Conservation (phyloP, 192 early-diverging fungal genomes). For the Helicostylum pulchrum region DNA sequence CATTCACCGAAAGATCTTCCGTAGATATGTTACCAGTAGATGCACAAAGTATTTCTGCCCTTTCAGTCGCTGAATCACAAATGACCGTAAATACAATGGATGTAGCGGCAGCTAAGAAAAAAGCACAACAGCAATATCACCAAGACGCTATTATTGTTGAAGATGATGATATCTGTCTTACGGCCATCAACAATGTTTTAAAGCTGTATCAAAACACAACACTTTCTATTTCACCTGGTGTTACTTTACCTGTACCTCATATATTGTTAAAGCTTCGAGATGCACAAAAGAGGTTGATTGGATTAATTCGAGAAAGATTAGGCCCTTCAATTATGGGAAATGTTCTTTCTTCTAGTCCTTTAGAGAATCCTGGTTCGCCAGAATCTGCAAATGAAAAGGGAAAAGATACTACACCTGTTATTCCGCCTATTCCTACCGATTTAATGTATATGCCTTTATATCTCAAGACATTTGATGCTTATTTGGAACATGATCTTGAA, state of each 20-base stretch:
- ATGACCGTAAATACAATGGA: slow-evolving; percentile 8
- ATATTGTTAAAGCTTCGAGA: slow-evolving; percentile 64
- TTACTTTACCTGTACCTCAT: slow-evolving; percentile 84
- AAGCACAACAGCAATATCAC: not conserved
- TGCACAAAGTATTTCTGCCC: slow-evolving; percentile 7
- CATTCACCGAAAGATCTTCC: not conserved
- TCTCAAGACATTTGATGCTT: slow-evolving; percentile 16
- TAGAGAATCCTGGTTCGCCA: not conserved
- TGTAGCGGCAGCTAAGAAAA: not conserved
- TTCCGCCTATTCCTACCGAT: slow-evolving; percentile 12
- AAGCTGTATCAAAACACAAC: slow-evolving; percentile 64
- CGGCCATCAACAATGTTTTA: slow-evolving; percentile 41
- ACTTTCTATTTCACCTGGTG: slow-evolving; percentile 85
- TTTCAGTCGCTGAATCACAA: slow-evolving; percentile 13
- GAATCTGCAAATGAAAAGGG: not conserved
- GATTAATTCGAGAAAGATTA: slow-evolving; percentile 26
- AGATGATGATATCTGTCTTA: slow-evolving; percentile 24
- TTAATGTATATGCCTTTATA: slow-evolving; percentile 15
- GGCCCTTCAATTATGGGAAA: slow-evolving; percentile 12
- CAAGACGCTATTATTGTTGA: slow-evolving; percentile 8
- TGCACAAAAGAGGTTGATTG: slow-evolving; percentile 46
- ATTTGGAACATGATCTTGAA: slow-evolving; percentile 5
- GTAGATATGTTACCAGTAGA: not conserved
- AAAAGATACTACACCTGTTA: not conserved
- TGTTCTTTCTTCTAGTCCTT: not conserved